phyloP scores from a whole-genome alignment of 345 rosid species.

The Laguncularia racemosa region DNA sequence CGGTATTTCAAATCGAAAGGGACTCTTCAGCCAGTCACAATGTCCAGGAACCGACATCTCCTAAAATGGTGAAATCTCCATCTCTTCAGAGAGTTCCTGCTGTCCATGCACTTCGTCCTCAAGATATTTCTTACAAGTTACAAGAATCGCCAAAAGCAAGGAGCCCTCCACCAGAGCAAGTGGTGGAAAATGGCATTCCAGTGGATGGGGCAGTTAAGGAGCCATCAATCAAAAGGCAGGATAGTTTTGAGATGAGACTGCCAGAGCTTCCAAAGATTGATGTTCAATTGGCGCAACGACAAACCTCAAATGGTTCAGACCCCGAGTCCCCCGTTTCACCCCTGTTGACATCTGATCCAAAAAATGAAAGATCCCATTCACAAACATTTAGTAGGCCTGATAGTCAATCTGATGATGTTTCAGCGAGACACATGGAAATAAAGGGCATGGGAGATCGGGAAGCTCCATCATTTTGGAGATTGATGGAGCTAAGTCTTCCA shows the following conservation, averaged over 20 bases:
- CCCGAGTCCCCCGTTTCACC: constrained; percentile 99
- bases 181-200: constrained; percentile 62
- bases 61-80: constrained; percentile 80
- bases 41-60: constrained; percentile 86
- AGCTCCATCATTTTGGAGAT: constrained; percentile 84
- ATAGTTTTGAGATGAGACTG: constrained; percentile 92
- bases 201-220: constrained; percentile 65
- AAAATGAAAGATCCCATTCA: constrained; percentile 92
- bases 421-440: constrained; percentile 36
- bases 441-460: constrained; percentile 46
- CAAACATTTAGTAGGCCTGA: constrained; percentile 94
- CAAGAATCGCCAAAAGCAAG: constrained; percentile 68
- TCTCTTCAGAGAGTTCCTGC: constrained; percentile 85
- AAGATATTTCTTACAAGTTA: constrained; percentile 44
- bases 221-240: constrained; percentile 92
- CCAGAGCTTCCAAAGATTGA: constrained; percentile 95
- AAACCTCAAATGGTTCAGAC: constrained; percentile 74
- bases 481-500: constrained; percentile 89
- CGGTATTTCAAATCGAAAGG: constrained; percentile 75
- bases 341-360: constrained; percentile 87
- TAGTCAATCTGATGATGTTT: constrained; percentile 69
- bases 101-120: constrained; percentile 35
- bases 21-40: constrained; percentile 82
- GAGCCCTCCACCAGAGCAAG: constrained; percentile 73
- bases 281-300: constrained; percentile 56